These are phyloP conservation scores for Sporothrix globosa DNA, from an alignment of 2,329 filamentous ascomycete genomes.

Conservation along the genomic window DNA sequence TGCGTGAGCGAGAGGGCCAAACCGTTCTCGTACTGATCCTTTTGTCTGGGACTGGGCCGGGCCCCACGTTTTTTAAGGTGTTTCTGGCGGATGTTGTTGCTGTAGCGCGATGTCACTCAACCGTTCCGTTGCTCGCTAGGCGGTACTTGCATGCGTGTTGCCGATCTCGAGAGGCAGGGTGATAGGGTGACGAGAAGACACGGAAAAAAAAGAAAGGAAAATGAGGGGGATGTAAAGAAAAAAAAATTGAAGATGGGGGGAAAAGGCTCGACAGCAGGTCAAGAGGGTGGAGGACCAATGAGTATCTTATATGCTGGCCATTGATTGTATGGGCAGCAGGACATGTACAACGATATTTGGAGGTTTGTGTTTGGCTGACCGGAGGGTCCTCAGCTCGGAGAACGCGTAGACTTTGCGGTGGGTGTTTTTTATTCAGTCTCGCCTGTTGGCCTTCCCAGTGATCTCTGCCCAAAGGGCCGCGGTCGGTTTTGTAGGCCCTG, in stretches of 20 bases:
- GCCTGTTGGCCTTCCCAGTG: background rate
- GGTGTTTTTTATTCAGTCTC: background rate
- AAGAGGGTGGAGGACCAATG: constrained; percentile 7
- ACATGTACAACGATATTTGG: background rate
- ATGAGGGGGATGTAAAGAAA: background rate
- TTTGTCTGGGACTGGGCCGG: background rate
- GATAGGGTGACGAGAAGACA: background rate
- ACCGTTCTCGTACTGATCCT: constrained; percentile 7
- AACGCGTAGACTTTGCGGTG: background rate
- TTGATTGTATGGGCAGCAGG: background rate
- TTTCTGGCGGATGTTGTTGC: constrained; percentile 13
- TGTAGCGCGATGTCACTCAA: constrained; percentile 26
- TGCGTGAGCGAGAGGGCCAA: background rate
- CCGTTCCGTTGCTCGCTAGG: constrained; percentile 17
- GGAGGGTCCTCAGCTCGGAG: background rate
- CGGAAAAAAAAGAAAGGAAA: background rate
- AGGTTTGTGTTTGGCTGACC: constrained; percentile 7
- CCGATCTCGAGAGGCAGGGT: constrained; percentile 21
- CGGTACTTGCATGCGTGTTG: constrained; percentile 13
- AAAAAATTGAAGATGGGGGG: background rate
- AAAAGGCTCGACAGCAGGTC: background rate
- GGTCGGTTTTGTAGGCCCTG: constrained; percentile 11
- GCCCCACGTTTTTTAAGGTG: constrained; percentile 26
- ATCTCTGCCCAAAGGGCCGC: background rate
- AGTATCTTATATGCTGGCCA: constrained; percentile 1